Conservation (phyloP, 2,329 filamentous ascomycete genomes). For the Neopestalotiopsis sp. region DNA sequence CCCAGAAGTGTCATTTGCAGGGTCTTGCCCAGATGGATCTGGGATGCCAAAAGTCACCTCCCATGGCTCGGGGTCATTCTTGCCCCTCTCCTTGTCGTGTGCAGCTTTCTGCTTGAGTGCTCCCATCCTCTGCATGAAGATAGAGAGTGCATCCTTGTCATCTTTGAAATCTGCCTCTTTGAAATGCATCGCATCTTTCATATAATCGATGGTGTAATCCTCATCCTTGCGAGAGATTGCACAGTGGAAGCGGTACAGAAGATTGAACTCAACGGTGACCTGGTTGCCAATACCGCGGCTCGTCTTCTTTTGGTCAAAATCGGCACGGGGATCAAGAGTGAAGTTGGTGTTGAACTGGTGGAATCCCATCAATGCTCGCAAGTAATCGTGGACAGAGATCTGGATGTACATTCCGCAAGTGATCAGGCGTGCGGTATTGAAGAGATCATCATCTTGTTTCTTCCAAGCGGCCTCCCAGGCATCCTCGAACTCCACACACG, state of each 20-base stretch:
- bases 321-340: conserved; percentile 67
- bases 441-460: conserved; percentile 57
- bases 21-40: conserved; percentile 13
- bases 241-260: conserved; percentile 70
- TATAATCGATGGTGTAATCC: conserved; percentile 63
- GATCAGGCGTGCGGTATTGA: conserved; percentile 60
- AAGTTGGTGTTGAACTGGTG: conserved; percentile 63
- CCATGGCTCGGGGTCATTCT: conserved; percentile 26
- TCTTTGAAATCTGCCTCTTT: not conserved
- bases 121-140: not conserved
- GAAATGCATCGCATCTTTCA: conserved; percentile 46
- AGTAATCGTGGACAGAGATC: conserved; percentile 63
- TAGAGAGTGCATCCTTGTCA: conserved; percentile 22
- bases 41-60: conserved; percentile 28
- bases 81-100: conserved; percentile 14
- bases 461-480: conserved; percentile 28
- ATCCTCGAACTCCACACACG: conserved; percentile 17
- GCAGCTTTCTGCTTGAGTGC: conserved; percentile 15
- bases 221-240: conserved; percentile 65
- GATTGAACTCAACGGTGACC: conserved; percentile 71
- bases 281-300: conserved; percentile 67
- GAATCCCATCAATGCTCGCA: conserved; percentile 64
- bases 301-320: conserved; percentile 51
- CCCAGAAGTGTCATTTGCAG: not conserved
- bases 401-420: conserved; percentile 60